These are phyloP conservation scores for Geosiphon pyriformis DNA, from an alignment of 192 early-diverging fungal species.

Conservation along the genomic window DNA sequence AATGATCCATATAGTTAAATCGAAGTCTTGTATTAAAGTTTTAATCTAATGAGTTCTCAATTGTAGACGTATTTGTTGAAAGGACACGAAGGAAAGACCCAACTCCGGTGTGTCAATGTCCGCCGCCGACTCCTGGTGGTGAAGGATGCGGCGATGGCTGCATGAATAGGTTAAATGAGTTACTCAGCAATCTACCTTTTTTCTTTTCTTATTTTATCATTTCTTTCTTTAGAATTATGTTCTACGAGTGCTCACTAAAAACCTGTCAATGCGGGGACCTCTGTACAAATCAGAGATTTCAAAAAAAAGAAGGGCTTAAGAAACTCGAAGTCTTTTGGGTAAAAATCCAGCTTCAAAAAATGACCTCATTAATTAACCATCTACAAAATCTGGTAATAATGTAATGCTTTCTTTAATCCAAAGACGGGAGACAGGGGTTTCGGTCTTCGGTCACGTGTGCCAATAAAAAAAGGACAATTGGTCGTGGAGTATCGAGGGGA, in stretches of 20 bases:
- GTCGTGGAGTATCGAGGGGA: conserved; percentile 83
- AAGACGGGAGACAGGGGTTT: conserved; percentile 64
- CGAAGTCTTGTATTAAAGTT: neutral
- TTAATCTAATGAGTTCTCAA: neutral
- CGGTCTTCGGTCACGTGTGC: conserved; percentile 53
- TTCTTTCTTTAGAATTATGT: conserved; percentile 44
- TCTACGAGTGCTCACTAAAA: conserved; percentile 67
- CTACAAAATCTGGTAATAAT: neutral
- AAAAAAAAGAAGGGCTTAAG: conserved; percentile 43
- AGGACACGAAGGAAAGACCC: conserved; percentile 54
- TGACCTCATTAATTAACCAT: neutral
- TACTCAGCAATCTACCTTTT: neutral
- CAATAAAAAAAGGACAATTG: conserved; percentile 52
- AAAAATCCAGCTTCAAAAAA: conserved; percentile 4
- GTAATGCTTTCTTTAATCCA: neutral
- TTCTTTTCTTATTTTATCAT: neutral
- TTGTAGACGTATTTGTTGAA: conserved; percentile 69
- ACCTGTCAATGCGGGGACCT: conserved; percentile 59
- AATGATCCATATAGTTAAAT: neutral
- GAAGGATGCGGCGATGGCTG: conserved; percentile 66
- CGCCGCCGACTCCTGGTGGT: conserved; percentile 43
- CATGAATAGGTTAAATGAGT: conserved; percentile 52
- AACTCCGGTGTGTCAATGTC: conserved; percentile 56
- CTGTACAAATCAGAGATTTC: conserved; percentile 77
- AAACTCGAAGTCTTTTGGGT: conserved; percentile 63